Percentiles rank a stretch among this genome's conserved stretches.
phyloP scores from a whole-genome alignment of 2,329 filamentous ascomycete species.

The Neonectria coccinea region DNA sequence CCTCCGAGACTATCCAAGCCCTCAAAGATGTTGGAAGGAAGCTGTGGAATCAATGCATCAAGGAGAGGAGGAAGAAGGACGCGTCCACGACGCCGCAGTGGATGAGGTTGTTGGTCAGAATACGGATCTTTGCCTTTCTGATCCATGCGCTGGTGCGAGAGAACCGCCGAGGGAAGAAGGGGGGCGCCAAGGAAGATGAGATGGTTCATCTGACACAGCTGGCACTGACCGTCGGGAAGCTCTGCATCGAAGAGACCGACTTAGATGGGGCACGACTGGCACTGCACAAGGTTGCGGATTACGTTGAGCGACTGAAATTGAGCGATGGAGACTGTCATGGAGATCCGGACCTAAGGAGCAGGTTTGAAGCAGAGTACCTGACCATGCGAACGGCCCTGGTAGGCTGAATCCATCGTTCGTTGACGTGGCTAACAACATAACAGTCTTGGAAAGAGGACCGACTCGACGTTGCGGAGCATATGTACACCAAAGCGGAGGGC shows the following conservation, averaged over 20 bases:
- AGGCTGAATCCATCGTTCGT: conserved; percentile 41
- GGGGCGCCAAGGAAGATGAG: conserved; percentile 49
- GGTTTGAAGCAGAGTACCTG: conserved; percentile 71
- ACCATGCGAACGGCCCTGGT: conserved; percentile 76
- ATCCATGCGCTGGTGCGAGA: conserved; percentile 70
- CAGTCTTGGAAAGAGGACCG: conserved; percentile 81
- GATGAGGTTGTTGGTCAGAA: conserved; percentile 52
- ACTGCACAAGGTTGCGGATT: conserved; percentile 73
- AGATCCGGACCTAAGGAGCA: conserved; percentile 30
- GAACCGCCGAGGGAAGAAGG: conserved; percentile 43
- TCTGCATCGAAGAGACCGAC: conserved; percentile 62
- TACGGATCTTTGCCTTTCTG: conserved; percentile 71
- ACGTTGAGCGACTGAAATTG: conserved; percentile 50
- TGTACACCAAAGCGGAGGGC: conserved; percentile 72
- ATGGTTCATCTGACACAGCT: conserved; percentile 72
- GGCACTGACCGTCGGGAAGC: conserved; percentile 73
- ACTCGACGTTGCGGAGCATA: conserved; percentile 81
- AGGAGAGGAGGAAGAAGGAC: conserved; percentile 52
- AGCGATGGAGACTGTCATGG: conserved; percentile 1
- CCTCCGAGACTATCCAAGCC: conserved; percentile 46
- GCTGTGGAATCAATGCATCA: conserved; percentile 76
- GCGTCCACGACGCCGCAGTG: conserved; percentile 36
- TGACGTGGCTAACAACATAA: conserved; percentile 31
- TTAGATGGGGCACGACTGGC: conserved; percentile 69
- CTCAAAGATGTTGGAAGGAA: conserved; percentile 68